Evolutionary conservation across 768 basidiomycete genomes (phyloP).

Genomic region (Pluteus cervinus): DNA sequence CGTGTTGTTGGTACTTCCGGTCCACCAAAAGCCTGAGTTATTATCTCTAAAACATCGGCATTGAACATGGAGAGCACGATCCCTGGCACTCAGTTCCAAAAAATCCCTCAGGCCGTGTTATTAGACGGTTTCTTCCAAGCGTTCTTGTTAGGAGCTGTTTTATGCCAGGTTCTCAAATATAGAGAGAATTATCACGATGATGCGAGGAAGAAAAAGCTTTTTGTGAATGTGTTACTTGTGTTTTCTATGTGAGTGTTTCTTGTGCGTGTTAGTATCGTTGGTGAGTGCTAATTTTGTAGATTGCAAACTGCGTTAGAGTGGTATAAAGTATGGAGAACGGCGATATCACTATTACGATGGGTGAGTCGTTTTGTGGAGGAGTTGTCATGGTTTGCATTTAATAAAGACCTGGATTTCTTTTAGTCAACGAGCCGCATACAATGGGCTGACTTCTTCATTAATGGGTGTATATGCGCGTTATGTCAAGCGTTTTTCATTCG

Average conservation of each 20-base stretch:
- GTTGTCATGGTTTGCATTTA: not conserved
- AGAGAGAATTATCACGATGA: conserved; percentile 38
- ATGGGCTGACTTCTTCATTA: conserved; percentile 42
- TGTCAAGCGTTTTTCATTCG: conserved; percentile 45
- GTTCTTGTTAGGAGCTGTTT: conserved; percentile 38
- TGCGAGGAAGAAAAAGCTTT: conserved; percentile 32
- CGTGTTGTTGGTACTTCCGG: too few species aligned
- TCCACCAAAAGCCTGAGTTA: too few species aligned
- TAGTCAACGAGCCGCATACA: conserved; percentile 33
- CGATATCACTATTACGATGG: conserved; percentile 25
- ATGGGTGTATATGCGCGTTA: conserved; percentile 38
- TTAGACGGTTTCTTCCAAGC: conserved; percentile 41
- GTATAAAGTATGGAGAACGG: conserved; percentile 35
- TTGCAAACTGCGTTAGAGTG: conserved; percentile 34
- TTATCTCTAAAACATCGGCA: too few species aligned
- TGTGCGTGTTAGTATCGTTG: not conserved
- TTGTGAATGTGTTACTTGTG: conserved; percentile 31
- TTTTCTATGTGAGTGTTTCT: conserved; percentile 32
- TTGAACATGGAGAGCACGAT: conserved; percentile 16
- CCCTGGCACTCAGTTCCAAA: conserved; percentile 21
- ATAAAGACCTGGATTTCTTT: too few species aligned
- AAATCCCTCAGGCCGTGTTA: conserved; percentile 34
- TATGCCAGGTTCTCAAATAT: conserved; percentile 34
- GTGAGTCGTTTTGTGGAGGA: conserved; percentile 15
- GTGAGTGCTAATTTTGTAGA: conserved; percentile 13